phyloP scores from a whole-genome alignment of 345 rosid genomes.

The Lepidium didymum region DNA sequence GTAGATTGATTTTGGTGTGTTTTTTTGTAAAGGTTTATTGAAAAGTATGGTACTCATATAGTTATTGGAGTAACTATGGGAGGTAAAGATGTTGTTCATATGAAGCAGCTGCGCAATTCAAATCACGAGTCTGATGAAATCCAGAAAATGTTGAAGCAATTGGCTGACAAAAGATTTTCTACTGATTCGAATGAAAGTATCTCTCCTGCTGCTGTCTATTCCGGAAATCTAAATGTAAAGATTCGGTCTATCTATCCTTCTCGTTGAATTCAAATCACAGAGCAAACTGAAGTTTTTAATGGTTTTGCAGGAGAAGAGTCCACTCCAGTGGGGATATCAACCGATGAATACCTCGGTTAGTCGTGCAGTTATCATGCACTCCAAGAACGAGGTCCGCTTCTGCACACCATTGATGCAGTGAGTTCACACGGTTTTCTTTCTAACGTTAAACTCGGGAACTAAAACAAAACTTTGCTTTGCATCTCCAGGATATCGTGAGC shows the following conservation, averaged over 20 bases:
- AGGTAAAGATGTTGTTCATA: conserved; percentile 69
- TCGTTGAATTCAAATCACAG: background rate
- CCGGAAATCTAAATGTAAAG: conserved; percentile 41
- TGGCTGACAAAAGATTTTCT: conserved; percentile 57
- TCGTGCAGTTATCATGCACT: conserved; percentile 34
- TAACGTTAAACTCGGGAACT: background rate
- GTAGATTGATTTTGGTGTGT: background rate
- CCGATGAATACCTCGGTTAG: conserved; percentile 33
- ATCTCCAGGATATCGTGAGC: conserved; percentile 44
- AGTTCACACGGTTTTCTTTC: background rate
- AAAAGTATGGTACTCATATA: conserved; percentile 78
- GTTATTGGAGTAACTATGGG: conserved; percentile 81
- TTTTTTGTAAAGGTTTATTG: conserved; percentile 51
- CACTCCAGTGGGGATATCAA: conserved; percentile 34
- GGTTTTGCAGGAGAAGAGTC: conserved; percentile 43
- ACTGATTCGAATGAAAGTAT: conserved; percentile 22
- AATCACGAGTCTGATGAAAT: conserved; percentile 48
- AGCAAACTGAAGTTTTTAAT: background rate
- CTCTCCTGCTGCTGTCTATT: conserved; percentile 10
- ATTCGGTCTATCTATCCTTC: background rate
- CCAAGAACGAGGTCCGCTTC: conserved; percentile 60
- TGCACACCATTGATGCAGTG: background rate
- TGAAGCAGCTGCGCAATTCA: conserved; percentile 70
- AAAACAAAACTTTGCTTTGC: background rate
- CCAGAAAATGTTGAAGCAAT: conserved; percentile 54